These are phyloP conservation scores for Acer campestre DNA, from an alignment of 345 rosid species.

Conservation along the genomic window DNA sequence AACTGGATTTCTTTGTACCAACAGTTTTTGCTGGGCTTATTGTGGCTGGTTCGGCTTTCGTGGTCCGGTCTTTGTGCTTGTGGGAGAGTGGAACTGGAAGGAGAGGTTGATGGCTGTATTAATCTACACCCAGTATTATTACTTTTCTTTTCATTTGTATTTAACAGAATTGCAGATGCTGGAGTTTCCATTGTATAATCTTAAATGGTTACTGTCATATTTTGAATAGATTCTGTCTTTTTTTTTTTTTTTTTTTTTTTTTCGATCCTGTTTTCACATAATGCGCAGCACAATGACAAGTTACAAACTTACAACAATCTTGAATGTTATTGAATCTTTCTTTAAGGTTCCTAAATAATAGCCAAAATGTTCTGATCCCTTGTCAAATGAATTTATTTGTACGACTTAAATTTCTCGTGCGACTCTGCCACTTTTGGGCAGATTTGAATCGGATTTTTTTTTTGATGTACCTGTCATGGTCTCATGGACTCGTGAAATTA, in stretches of 20 bases:
- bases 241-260: neutral
- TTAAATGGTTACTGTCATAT: neutral
- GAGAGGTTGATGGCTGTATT: conserved; percentile 5
- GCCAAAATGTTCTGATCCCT: conserved; percentile 3
- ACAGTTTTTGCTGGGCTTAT: conserved; percentile 36
- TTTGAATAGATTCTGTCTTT: neutral
- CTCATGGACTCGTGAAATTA: neutral
- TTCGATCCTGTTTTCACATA: neutral
- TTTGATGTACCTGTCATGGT: neutral
- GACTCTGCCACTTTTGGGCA: no score
- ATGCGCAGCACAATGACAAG: neutral
- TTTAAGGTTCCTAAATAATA: neutral
- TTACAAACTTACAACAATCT: neutral
- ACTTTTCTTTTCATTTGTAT: neutral
- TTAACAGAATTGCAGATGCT: neutral
- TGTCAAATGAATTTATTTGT: neutral
- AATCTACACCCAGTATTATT: no score
- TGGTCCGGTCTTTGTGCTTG: conserved; percentile 37
- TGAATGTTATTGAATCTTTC: neutral
- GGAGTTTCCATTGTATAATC: neutral
- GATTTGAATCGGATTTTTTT: neutral
- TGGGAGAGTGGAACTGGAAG: conserved; percentile 16
- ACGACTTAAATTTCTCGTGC: no score
- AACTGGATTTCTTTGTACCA: conserved; percentile 42
- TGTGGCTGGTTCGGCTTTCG: conserved; percentile 38